A percentile compares a stretch with the other conserved stretches of the same genome.
Conservation (phyloP, 108 stramenopile species). For the Conticribra guillardii region DNA sequence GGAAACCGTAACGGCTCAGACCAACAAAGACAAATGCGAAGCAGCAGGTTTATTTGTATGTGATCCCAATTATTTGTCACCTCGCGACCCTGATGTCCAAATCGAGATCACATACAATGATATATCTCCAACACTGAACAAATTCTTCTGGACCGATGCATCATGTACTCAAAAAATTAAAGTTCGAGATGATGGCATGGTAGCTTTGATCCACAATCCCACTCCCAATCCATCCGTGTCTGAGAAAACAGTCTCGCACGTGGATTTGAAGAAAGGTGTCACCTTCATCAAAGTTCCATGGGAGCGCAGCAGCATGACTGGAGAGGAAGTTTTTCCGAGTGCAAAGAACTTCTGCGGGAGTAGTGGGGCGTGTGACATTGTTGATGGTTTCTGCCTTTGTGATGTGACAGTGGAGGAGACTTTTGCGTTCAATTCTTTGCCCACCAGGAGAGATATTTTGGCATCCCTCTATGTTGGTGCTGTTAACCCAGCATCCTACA, state of each 20-base stretch:
- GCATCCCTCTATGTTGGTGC: constrained; percentile 54
- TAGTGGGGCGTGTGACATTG: constrained; percentile 22
- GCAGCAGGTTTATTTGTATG: too few relatives aligned
- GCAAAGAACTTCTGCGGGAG: constrained; percentile 43
- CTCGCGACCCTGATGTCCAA: too few relatives aligned
- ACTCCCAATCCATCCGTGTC: constrained; percentile 9
- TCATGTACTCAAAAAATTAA: constrained; percentile 32
- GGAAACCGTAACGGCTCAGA: too few relatives aligned
- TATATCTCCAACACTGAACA: constrained; percentile 35
- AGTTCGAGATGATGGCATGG: too few relatives aligned
- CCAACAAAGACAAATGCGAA: too few relatives aligned
- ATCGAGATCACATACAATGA: too few relatives aligned
- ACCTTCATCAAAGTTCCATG: constrained; percentile 34
- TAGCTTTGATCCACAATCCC: constrained; percentile 37
- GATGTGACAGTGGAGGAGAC: constrained; percentile 25
- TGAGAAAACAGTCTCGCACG: constrained; percentile 22
- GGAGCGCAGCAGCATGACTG: constrained; percentile 28
- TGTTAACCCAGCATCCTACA: constrained; percentile 36
- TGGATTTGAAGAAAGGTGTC: constrained; percentile 20
- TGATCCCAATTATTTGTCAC: too few relatives aligned
- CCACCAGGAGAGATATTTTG: too few relatives aligned
- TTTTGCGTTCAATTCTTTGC: constrained; percentile 31
- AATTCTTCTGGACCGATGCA: constrained; percentile 45
- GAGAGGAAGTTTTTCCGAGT: constrained; percentile 30
- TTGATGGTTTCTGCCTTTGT: constrained; percentile 35